A percentile compares a stretch with the other conserved stretches of the same genome.
phyloP scores from a whole-genome alignment of 352 stramenopile genomes.

The Globisporangium uncinulatum region DNA sequence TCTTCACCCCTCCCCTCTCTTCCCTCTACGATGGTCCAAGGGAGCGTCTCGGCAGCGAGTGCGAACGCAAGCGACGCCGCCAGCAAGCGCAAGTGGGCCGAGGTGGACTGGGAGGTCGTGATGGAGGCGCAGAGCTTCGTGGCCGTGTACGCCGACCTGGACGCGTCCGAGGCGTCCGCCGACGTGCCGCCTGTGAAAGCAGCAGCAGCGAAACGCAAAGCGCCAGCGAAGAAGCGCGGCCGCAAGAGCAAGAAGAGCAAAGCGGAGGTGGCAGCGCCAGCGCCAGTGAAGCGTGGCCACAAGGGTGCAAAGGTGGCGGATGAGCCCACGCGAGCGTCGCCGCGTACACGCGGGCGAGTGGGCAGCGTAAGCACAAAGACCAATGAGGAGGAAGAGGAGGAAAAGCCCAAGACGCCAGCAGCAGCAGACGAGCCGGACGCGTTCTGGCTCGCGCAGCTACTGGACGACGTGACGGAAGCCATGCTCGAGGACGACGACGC shows the following conservation, averaged over 20 bases:
- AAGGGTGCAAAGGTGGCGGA: neutral
- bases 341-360: neutral
- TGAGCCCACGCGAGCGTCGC: neutral
- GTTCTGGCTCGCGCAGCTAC: conserved; percentile 71
- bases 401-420: neutral
- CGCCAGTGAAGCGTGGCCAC: neutral
- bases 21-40: neutral
- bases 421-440: conserved; percentile 12
- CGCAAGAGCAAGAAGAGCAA: conserved; percentile 8
- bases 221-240: conserved; percentile 7
- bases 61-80: neutral
- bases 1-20: neutral
- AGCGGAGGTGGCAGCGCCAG: neutral
- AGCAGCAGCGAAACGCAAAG: conserved; percentile 4
- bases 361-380: neutral
- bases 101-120: conserved; percentile 63
- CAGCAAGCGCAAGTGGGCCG: conserved; percentile 61
- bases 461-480: conserved; percentile 69
- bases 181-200: neutral
- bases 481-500: conserved; percentile 52
- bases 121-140: conserved; percentile 61
- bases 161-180: neutral
- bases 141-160: conserved; percentile 38
- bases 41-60: neutral
- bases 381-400: conserved; percentile 2